Base-by-base conservation (phyloP, 2,329 filamentous ascomycete genomes). In the Trichoderma polysporum region DNA sequence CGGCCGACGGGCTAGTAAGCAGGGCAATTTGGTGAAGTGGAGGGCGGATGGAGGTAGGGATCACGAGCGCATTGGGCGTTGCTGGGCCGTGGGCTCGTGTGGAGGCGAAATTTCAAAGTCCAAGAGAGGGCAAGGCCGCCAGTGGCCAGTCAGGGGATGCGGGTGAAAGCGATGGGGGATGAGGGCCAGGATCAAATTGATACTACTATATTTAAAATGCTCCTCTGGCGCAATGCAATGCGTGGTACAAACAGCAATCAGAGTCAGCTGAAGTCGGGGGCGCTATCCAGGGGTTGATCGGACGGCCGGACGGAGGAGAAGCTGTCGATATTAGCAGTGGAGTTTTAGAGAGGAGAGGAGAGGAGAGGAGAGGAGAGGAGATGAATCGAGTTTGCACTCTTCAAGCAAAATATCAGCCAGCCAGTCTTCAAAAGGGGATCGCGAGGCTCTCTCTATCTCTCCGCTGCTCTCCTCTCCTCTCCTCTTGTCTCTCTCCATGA, bases 71-170 rank as follows among this genome's bases (percentile, higher is more conserved):
- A 49, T 49, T 49, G 41, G 41, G 57, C 41, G 53, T 31, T 49
- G 57, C 27, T 47, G 33, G 53, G 53, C n/a, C 22, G 53, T 57
- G 39, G 57, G 39, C 57, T 17, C 57, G n/a, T 59, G 60, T 53
- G 60, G 60, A 63, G 60, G 60, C 60, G 60, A 63, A 63, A 63
- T 63, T 63, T 63, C 29, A 25, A 31, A 39, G 60, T 27, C 49
- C 47, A 27, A 63, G 60, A 53, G n/a, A 17, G 60, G 49, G 25
- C 49, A 54, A 63, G 49, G 31, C 39, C 15, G 22, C 41, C 41
- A 45, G 41, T 45, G n/a, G n/a, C n/a, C 41, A 33, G 47, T 52
- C 59, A 49, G 37, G 60, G 60, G 50, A 29, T 33, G 45, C 31
- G 41, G 45, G 39, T 27, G 58, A 15, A 37, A 61, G 41, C 22